Percentiles rank a stretch among this genome's conserved stretches.
Conservation (phyloP, 2,329 filamentous ascomycete species). For the Cercospora berteroae region DNA sequence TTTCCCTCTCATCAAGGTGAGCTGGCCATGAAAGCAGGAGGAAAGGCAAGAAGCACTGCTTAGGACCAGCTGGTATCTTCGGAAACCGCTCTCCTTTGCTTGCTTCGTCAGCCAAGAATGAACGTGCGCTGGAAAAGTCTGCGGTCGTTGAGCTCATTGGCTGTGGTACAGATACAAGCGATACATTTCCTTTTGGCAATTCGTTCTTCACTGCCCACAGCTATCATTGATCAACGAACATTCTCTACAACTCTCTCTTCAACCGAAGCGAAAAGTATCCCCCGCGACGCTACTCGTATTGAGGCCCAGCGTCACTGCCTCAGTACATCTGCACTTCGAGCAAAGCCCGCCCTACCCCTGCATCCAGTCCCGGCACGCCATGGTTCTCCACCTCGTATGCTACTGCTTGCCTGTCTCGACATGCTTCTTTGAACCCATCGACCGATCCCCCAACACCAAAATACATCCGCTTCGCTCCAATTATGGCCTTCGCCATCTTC, state of each 20-base stretch:
- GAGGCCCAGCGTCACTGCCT: background rate
- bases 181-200: conserved; percentile 44
- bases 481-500: conserved; percentile 59
- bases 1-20: conserved; percentile 28
- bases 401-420: conserved; percentile 44
- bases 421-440: conserved; percentile 63
- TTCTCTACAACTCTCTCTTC: background rate
- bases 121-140: conserved; percentile 58
- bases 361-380: conserved; percentile 44
- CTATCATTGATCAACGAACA: conserved; percentile 15
- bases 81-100: conserved; percentile 40
- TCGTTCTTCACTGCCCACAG: background rate
- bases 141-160: conserved; percentile 56
- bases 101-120: conserved; percentile 32
- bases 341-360: conserved; percentile 48
- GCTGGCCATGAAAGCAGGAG: conserved; percentile 34
- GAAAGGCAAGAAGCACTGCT: conserved; percentile 32
- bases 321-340: conserved; percentile 47
- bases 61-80: conserved; percentile 35
- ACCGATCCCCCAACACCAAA: conserved; percentile 82
- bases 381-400: conserved; percentile 50
- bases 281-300: background rate
- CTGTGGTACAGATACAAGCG: conserved; percentile 68
- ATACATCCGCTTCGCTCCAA: conserved; percentile 77
- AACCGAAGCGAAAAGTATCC: background rate